Percentiles rank a stretch among this genome's conserved stretches.
Conservation (phyloP, 148 eudicot species). For the Rhododendron ovatum region DNA sequence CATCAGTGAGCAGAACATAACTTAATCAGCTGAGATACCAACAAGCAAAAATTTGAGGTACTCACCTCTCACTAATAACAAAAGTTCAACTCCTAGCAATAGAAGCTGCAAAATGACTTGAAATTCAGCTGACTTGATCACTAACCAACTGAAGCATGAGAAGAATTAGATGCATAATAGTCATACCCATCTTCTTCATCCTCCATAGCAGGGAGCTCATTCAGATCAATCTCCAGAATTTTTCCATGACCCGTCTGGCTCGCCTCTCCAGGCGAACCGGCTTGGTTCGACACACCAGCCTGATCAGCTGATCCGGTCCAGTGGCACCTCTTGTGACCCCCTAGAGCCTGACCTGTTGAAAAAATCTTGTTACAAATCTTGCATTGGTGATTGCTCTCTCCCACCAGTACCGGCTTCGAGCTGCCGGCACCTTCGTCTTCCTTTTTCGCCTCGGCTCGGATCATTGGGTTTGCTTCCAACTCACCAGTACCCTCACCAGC, state of each 20-base stretch:
- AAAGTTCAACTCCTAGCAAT: background rate
- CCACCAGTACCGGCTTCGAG: background rate
- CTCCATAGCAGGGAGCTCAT: conserved; percentile 18
- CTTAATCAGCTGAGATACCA: background rate
- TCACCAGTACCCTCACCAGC: background rate
- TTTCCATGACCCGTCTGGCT: background rate
- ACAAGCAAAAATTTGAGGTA: conserved; percentile 10
- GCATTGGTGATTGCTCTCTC: conserved; percentile 11
- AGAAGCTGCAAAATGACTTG: background rate
- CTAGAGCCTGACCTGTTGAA: conserved; percentile 42
- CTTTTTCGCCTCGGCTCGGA: background rate
- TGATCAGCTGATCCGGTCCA: conserved; percentile 17
- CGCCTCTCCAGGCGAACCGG: background rate
- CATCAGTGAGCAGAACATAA: background rate
- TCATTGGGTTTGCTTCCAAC: background rate
- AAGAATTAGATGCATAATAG: background rate
- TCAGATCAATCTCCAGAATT: conserved; percentile 16
- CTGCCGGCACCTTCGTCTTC: conserved; percentile 4
- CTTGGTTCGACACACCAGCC: background rate
- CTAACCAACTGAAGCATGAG: background rate
- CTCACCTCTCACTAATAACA: conserved; percentile 4
- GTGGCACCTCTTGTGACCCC: conserved; percentile 47
- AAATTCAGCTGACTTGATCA: background rate
- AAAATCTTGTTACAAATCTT: conserved; percentile 30
- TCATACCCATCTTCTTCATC: conserved; percentile 10